Base-by-base conservation (phyloP, 352 stramenopile species). In the Phytopythium aichiense region DNA sequence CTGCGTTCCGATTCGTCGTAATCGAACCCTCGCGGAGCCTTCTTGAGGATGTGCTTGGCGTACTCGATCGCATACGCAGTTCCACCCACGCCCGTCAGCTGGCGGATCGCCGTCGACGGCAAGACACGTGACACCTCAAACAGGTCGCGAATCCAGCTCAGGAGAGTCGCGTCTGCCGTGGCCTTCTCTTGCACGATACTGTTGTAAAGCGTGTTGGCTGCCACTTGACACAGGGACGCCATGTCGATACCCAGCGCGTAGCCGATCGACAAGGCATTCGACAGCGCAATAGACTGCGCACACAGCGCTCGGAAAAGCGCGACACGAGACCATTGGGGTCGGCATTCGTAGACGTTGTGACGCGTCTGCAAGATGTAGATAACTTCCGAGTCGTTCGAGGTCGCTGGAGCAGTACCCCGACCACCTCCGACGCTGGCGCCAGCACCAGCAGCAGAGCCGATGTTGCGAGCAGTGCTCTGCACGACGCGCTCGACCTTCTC, bases 191-290 rank as follows among this genome's bases (percentile, higher is more conserved):
- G 64, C 6, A 73, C 63, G 7, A 81, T 42, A 56, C 67, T 75
- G 6, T 52, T 69, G 57, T 87, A 91, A 23, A 95, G 68, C 20
- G 87, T 93, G 48, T 95, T 87, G 16, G 84, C 84, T 4, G 89
- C 87, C 12, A 94, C 83, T 63, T 94, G 79, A 43, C 87, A 95
- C 7, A 95, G 66, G 13, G 87, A 94, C 43, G 87, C 77, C 87
- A 95, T 95, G 60, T 95, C 87, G 37, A 93, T 92, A 22, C 84
- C 84, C 49, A 95, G 71, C 3, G 87, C 84, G 56, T 95, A 93
- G 3, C 87, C 87, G 28, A 95, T 95, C 9, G 77, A 92, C n/a
- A 91, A 68, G 1, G 84, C 87, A 52, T 93, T 81, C 33, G 69
- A 68, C 20, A 95, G 69, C 3, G 72, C 65, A 31, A 94, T 91